These are phyloP conservation scores for Bifiguratus adelaidae DNA, from an alignment of 192 early-diverging fungal species.

Conservation along the genomic window DNA sequence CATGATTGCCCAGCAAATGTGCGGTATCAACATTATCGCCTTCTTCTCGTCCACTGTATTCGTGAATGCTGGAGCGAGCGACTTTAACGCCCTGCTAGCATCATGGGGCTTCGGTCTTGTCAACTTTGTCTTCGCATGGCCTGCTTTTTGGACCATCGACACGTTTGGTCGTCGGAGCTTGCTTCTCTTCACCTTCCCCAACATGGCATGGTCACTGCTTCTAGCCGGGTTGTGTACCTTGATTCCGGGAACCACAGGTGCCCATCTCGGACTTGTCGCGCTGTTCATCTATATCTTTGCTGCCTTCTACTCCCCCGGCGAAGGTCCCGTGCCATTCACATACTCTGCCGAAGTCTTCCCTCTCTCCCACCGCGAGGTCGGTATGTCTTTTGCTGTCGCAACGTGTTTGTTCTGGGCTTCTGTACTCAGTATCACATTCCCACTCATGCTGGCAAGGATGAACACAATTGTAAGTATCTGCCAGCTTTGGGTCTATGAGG, in stretches of 20 bases:
- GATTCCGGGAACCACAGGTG: background rate
- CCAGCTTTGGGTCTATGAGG: too few relatives aligned
- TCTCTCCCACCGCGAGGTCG: conserved; percentile 2
- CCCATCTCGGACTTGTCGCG: background rate
- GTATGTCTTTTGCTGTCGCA: conserved; percentile 45
- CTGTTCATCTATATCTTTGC: background rate
- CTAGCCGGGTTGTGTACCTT: conserved; percentile 46
- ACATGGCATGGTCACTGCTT: conserved; percentile 48
- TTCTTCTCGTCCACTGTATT: conserved; percentile 75
- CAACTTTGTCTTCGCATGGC: conserved; percentile 44
- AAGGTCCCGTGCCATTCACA: conserved; percentile 5
- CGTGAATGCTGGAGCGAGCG: conserved; percentile 3
- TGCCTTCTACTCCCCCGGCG: conserved; percentile 5
- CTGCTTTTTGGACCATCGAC: conserved; percentile 49
- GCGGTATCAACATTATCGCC: conserved; percentile 74
- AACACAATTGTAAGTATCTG: too few relatives aligned
- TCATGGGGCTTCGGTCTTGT: conserved; percentile 42
- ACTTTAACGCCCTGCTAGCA: conserved; percentile 11
- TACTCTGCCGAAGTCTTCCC: conserved; percentile 6
- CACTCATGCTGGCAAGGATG: conserved; percentile 7
- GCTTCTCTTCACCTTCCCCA: conserved; percentile 41
- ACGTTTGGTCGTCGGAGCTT: conserved; percentile 51
- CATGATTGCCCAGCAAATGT: conserved; percentile 62
- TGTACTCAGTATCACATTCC: conserved; percentile 22
- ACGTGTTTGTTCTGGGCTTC: conserved; percentile 48